phyloP scores from a whole-genome alignment of 139 green algal genomes.

The Asterochloris erici region DNA sequence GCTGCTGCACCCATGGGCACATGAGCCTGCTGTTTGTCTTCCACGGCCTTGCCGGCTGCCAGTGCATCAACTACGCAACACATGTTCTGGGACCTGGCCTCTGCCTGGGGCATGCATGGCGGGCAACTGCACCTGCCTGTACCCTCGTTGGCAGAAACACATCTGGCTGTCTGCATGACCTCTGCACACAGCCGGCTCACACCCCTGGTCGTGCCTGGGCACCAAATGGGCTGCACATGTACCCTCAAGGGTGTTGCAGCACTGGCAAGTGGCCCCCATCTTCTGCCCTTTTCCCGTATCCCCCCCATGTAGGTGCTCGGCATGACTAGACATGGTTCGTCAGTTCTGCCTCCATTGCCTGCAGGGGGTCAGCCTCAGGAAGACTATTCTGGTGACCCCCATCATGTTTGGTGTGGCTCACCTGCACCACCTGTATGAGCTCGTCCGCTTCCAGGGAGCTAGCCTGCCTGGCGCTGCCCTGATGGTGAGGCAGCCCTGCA shows the following conservation, averaged over 20 bases:
- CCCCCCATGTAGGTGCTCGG: too few relatives aligned
- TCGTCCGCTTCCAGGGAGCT: slow-evolving; percentile 32
- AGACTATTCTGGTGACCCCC: slow-evolving; percentile 48
- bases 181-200: too few relatives aligned
- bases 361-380: slow-evolving; percentile 2
- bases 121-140: background rate
- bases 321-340: too few relatives aligned
- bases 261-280: too few relatives aligned
- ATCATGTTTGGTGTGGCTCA: slow-evolving; percentile 78
- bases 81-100: background rate
- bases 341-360: background rate
- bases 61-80: too few relatives aligned
- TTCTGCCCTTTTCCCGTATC: too few relatives aligned
- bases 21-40: background rate
- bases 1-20: background rate
- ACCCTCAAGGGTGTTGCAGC: too few relatives aligned
- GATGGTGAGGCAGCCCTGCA: background rate
- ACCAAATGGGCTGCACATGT: too few relatives aligned
- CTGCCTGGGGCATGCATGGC: too few relatives aligned
- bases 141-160: too few relatives aligned
- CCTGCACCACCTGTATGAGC: slow-evolving; percentile 69
- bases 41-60: background rate
- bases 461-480: background rate
- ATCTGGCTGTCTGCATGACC: too few relatives aligned
- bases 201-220: too few relatives aligned